Evolutionary conservation across 148 eudicot genomes (phyloP), one percentile per base, ranked within the genome.

Genomic region (Arctostaphylos glauca): DNA sequence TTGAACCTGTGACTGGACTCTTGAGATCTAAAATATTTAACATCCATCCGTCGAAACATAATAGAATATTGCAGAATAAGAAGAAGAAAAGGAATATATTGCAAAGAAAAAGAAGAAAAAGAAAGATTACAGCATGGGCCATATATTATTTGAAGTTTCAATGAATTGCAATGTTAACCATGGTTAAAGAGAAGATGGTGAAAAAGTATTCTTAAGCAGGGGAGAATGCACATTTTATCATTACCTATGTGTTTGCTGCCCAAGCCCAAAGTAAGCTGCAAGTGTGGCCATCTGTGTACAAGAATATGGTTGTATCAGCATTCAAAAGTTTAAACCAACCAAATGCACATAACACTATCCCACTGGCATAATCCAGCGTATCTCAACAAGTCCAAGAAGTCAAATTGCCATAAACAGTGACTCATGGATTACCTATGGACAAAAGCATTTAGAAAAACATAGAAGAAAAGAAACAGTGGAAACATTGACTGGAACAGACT

Each of bases 251-350:
- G 93, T 91, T 87, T 97, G 99, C 86, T 90, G 89, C 49, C 99
- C 98, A 82, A 97, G 92, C 73, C 95, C 97, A 89, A 97, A 97
- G 86, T 97, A 94, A 25, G 91, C 86, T 60, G 99, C 99, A 81
- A 97, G 96, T 77, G 94, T 88, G 78, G 98, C 99, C 99, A 97
- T 94, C 99, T 97, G 91, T 68, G 76, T 66, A 88, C 62, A 85
- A 80, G 60, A 72, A 52, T 59, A 25, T 47, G 73, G 50, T 80
- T 70, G 67, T 55, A 78, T 78, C 16, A 77, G 77, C 68, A 81
- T 9, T 59, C 47, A 44, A 31, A 81, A 64, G 49, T 50, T 5
- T 31, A n/a, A n/a, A 60, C 21, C 25, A 50, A 19, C 44, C 6
- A 43, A 60, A 59, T 56, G 43, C 53, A 46, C 21, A 9, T 18